Conservation (phyloP, 2,329 filamentous ascomycete species). For the Spiromastix sp. region DNA sequence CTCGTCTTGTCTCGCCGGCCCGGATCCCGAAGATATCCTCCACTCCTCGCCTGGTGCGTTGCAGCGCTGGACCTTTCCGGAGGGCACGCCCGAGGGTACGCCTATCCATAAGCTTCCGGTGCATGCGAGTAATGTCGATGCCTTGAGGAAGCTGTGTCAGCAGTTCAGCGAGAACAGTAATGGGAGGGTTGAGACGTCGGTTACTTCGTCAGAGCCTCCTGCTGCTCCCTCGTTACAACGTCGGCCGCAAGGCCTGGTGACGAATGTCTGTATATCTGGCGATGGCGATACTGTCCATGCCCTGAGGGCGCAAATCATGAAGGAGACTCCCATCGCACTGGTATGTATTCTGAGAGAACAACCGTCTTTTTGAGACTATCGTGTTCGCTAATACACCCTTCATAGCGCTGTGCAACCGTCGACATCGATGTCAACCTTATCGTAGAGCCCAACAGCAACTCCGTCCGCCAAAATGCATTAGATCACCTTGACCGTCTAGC, state of each 20-base stretch:
- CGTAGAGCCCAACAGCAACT: slow-evolving; percentile 59
- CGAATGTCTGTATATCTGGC: slow-evolving; percentile 84
- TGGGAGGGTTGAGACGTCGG: slow-evolving; percentile 69
- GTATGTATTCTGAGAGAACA: slow-evolving; percentile 52
- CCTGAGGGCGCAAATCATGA: slow-evolving; percentile 80
- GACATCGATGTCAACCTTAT: slow-evolving; percentile 89
- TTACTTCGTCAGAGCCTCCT: slow-evolving; percentile 73
- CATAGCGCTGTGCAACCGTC: slow-evolving; percentile 79
- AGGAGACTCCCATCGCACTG: slow-evolving; percentile 83
- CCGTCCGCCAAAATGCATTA: slow-evolving; percentile 64
- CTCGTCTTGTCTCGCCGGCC: slow-evolving; percentile 80
- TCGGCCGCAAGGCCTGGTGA: slow-evolving; percentile 52
- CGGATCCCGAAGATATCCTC: slow-evolving; percentile 87
- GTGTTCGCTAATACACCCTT: slow-evolving; percentile 5
- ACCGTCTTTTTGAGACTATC: too few species aligned
- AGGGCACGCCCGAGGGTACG: slow-evolving; percentile 72
- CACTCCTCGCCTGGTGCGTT: slow-evolving; percentile 84
- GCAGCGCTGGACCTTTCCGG: slow-evolving; percentile 85
- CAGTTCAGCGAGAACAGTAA: slow-evolving; percentile 61
- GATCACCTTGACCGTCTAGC: slow-evolving; percentile 82
- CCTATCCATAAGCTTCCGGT: slow-evolving; percentile 86
- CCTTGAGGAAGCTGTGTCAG: slow-evolving; percentile 67
- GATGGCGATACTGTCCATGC: slow-evolving; percentile 79
- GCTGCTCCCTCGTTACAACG: slow-evolving; percentile 40
- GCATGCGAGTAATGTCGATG: slow-evolving; percentile 75